Evolutionary conservation across 805 yeast species (phyloP).

Genomic region (Wickerhamiella slavikovae): DNA sequence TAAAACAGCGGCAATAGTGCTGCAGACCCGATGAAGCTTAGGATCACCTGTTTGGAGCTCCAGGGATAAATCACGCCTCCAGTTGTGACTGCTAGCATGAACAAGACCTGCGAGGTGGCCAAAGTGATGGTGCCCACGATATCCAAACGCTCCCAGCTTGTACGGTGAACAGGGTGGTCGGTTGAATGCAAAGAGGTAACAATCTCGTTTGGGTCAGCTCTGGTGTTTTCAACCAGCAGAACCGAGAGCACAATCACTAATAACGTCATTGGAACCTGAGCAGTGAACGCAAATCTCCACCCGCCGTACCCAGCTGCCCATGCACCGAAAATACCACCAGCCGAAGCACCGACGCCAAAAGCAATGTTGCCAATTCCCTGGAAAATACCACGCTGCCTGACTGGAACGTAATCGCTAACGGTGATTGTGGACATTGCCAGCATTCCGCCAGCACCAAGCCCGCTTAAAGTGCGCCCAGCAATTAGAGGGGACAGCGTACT

Average conservation of each 20-base stretch:
- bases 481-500: slow-evolving; percentile 34
- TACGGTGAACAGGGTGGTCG: slow-evolving; percentile 19
- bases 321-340: slow-evolving; percentile 45
- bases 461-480: slow-evolving; percentile 60
- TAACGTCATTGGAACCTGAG: slow-evolving; percentile 22
- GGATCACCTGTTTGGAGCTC: slow-evolving; percentile 22
- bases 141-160: slow-evolving; percentile 39
- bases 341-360: slow-evolving; percentile 56
- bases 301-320: slow-evolving; percentile 30
- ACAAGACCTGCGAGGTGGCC: slow-evolving; percentile 33
- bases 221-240: slow-evolving; percentile 7
- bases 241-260: slow-evolving; percentile 20
- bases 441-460: slow-evolving; percentile 85
- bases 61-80: slow-evolving; percentile 38
- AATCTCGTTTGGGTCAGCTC: slow-evolving; percentile 14
- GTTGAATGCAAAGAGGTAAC: slow-evolving; percentile 5
- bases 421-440: slow-evolving; percentile 56
- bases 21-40: slow-evolving; percentile 18
- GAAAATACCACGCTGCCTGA: slow-evolving; percentile 56
- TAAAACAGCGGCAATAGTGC: slow-evolving; percentile 23
- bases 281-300: slow-evolving; percentile 35
- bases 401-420: slow-evolving; percentile 54
- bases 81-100: slow-evolving; percentile 44
- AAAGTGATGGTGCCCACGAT: slow-evolving; percentile 42
- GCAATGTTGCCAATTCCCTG: slow-evolving; percentile 68